Evolutionary conservation across 2,329 filamentous ascomycete genomes (phyloP).

Genomic region (Clonostachys solani): DNA sequence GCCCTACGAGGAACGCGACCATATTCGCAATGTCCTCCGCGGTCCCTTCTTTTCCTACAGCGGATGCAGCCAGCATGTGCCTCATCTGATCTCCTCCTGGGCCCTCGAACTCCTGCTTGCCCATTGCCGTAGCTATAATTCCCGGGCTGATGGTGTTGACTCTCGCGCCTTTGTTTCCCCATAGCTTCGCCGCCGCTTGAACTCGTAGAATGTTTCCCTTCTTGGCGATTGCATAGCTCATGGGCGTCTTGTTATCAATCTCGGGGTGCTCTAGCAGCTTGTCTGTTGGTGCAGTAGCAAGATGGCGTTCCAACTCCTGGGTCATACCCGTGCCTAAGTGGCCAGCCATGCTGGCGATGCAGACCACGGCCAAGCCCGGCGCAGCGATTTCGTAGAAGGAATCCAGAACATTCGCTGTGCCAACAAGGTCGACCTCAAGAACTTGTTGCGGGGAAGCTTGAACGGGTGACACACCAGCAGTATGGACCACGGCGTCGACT

Average conservation of each 20-base stretch:
- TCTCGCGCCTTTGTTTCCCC: background rate
- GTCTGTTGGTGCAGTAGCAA: background rate
- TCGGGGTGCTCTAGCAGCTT: background rate
- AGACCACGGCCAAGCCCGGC: background rate
- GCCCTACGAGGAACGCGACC: background rate
- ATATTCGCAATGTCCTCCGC: background rate
- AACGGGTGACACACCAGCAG: background rate
- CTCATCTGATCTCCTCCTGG: background rate
- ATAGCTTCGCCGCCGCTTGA: background rate
- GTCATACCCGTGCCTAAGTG: background rate
- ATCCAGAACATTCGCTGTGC: conserved; percentile 1
- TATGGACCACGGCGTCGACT: background rate
- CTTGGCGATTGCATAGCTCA: background rate
- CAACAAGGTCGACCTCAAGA: background rate
- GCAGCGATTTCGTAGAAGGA: background rate
- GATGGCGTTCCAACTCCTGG: background rate
- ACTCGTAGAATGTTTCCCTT: background rate
- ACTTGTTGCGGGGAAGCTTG: background rate
- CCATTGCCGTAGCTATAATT: background rate
- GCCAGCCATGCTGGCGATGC: background rate
- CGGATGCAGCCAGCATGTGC: background rate
- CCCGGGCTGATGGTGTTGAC: background rate
- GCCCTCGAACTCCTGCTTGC: background rate
- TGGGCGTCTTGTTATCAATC: background rate
- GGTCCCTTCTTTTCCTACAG: background rate